Percentiles rank a stretch among this genome's conserved stretches.
Evolutionary conservation across 1,139 yeast species (phyloP).

Genomic region (Geotrichum reessii): DNA sequence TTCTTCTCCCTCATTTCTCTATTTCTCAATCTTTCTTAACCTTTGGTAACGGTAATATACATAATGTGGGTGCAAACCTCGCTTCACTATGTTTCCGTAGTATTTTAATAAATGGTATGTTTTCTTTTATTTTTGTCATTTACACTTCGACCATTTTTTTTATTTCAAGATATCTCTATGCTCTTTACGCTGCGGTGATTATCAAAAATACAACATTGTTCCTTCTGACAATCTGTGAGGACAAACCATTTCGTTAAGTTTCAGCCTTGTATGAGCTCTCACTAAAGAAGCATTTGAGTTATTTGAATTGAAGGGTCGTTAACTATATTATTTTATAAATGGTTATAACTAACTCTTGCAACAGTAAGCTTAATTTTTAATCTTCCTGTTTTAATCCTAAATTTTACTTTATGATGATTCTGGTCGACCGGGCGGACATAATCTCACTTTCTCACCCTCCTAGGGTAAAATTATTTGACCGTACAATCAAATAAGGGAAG

Average conservation of each 20-base stretch:
- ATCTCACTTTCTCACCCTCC: conserved; percentile 11
- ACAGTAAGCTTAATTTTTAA: conserved; percentile 8
- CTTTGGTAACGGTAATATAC: background rate
- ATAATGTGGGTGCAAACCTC: background rate
- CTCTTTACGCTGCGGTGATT: conserved; percentile 11
- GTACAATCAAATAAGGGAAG: conserved; percentile 15
- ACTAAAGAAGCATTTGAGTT: background rate
- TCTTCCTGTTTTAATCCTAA: background rate
- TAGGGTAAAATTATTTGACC: conserved; percentile 14
- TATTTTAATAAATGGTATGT: conserved; percentile 8
- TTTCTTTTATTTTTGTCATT: background rate
- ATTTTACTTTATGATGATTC: conserved; percentile 18
- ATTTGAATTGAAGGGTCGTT: background rate
- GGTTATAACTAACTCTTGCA: background rate
- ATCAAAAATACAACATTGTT: conserved; percentile 12
- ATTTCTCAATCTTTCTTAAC: background rate
- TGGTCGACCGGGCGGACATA: conserved; percentile 23
- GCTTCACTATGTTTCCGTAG: background rate
- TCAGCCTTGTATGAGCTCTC: conserved; percentile 21
- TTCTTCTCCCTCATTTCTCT: background rate
- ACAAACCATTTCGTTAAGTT: conserved; percentile 19
- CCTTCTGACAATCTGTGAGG: conserved; percentile 18
- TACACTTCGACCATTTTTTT: background rate
- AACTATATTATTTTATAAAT: background rate
- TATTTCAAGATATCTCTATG: background rate